Base-by-base conservation (phyloP, 805 yeast species). In the Pichia ethanolica region DNA sequence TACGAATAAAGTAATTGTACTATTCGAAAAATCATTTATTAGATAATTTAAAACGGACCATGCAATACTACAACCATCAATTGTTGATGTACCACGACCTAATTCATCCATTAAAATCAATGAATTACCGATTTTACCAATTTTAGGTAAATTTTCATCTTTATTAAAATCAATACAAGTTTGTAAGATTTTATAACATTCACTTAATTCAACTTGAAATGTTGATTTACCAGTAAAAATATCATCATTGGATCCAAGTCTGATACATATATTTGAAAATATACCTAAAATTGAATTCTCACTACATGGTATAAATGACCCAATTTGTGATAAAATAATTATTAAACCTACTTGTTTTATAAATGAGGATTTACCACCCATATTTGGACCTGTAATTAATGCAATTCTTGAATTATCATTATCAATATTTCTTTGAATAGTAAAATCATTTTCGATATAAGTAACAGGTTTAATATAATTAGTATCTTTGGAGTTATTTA, bases 181-280 rank as follows among this genome's bases (percentile, higher is more conserved):
- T 6, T 69, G 59, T 45, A 86, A 60, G 26, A 86, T 84, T 33
- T 73, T 70, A 36, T 76, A 70, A 57, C 89, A 82, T 56, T 86
- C 90, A 36, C 70, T 67, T 73, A 86, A 73, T 60, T 86, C 95
- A 13, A 82, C 81, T 81, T 82, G 82, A 61, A 90, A 89, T 0
- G 96, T 89, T 0, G 95, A 86, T 57, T 86, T 80, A 2, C 93
- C 91, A 26, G 71, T 71, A 45, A 88, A 57, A 42, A 89, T 71
- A 58, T 88, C 79, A 66, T 89, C 97, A 37, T 78, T 75, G 0
- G 96, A 93, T 0, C 96, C 96, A 81, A 88, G 83, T 43, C 93
- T 67, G 4, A 77, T 68, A 50, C 63, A 69, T 1, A 79, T 66
- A 10, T 74, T 64, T 39, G 60, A 89, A 57, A 89, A 81, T 1